Evolutionary conservation across 345 rosid species (phyloP), one percentile per base, ranked within the genome.

Genomic region (Gossypium herbaceum): DNA sequence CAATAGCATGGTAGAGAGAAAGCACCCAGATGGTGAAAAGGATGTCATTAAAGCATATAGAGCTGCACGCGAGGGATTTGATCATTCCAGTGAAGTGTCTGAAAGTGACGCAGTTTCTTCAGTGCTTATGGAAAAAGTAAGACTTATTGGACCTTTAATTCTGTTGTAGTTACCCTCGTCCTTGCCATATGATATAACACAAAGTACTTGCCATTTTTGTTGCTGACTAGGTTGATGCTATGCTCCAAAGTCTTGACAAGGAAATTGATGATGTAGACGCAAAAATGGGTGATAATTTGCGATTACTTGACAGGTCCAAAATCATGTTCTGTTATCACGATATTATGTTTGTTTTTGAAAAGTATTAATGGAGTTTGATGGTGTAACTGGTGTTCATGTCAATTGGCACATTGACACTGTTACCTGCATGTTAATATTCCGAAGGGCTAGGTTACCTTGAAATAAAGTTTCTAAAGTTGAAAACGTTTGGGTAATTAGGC

Each of bases 231-330:
- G 98, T 95, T 4, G 99, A 91, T 72, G 81, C 89, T n/a, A 91
- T 95, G 98, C 98, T 94, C 71, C 98, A 94, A 62, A 92, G 90
- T 77, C 94, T 94, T 39, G 98, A 91, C 79, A 95, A 91, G 69
- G 99, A 95, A 89, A 94, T 94, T 75, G 97, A 94, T 73, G 95
- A 91, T 69, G 97, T 92, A 13, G 97, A 92, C 75, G 90, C 88
- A 73, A 90, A 91, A 88, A 95, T 93, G 72, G 98, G 98, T 29
- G 91, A 90, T 81, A 20, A 15, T 13, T 72, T 64, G 65, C 51
- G 51, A 39, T 43, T 72, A 72, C 75, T 95, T 22, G 98, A 95
- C 83, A 91, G 93, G 98, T 92, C 27, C 20, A 17, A 45, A 44
- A 17, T 47, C 19, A 68, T 22, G 12, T 68, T 67, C 9, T 24